Evolutionary conservation across 140 eudicot species (phyloP).

Genomic region (Oenanthe javanica): DNA sequence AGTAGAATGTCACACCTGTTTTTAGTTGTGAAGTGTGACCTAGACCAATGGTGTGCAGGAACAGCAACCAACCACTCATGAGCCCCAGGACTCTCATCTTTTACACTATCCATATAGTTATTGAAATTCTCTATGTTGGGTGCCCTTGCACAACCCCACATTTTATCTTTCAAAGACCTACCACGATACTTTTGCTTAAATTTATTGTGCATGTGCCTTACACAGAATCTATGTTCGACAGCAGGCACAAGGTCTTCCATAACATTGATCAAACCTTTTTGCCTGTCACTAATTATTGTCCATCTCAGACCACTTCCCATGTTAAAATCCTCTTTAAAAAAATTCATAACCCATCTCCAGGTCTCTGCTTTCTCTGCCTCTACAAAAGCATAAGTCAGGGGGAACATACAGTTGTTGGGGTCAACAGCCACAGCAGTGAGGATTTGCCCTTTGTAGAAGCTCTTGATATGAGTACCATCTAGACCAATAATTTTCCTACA

Average conservation of each 20-base stretch:
- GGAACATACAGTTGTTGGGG: neutral
- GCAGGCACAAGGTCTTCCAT: neutral
- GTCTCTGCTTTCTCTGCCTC: neutral
- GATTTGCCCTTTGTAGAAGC: neutral
- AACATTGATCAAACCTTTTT: neutral
- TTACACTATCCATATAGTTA: no score
- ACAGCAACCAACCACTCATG: no score
- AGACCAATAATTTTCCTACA: neutral
- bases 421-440: neutral
- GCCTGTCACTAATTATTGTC: neutral
- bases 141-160: neutral
- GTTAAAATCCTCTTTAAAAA: neutral
- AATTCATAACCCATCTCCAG: neutral
- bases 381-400: neutral
- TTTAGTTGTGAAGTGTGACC: no score
- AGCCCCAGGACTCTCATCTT: no score
- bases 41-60: no score
- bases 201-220: neutral
- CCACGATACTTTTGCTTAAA: neutral
- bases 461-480: neutral
- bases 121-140: neutral
- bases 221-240: neutral
- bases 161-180: neutral
- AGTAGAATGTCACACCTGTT: no score
- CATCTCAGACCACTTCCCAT: neutral